These are phyloP conservation scores for Penicillium coffeae DNA, from an alignment of 495 filamentous ascomycete species.

Conservation along the genomic window DNA sequence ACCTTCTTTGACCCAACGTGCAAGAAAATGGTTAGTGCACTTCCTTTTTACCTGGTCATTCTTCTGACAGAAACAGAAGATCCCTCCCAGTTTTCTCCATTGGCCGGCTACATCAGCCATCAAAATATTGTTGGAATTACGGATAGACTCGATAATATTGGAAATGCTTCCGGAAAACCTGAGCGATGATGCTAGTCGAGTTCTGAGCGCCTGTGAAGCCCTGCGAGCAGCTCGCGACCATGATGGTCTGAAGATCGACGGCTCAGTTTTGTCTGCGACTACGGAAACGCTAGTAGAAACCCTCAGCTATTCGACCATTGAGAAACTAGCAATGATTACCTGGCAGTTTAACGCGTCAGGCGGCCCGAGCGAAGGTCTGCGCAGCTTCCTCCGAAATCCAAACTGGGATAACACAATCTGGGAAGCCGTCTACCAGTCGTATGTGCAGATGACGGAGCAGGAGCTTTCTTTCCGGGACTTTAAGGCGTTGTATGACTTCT, in stretches of 20 bases:
- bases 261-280: background rate
- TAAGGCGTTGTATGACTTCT: background rate
- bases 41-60: too few relatives aligned
- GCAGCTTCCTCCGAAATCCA: background rate
- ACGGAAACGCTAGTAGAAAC: background rate
- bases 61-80: too few relatives aligned
- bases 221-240: background rate
- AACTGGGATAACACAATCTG: background rate
- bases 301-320: background rate
- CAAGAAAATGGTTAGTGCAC: too few relatives aligned
- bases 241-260: background rate
- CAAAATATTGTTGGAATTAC: background rate
- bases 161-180: background rate
- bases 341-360: constrained; percentile 1
- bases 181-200: background rate
- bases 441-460: background rate
- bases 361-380: background rate
- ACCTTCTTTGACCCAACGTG: too few relatives aligned
- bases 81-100: background rate
- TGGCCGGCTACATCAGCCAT: background rate
- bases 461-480: background rate
- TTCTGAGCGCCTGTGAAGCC: background rate
- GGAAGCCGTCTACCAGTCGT: background rate
- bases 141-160: background rate
- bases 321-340: background rate